Conservation (phyloP, 768 basidiomycete genomes). For the Kwoniella sp. region DNA sequence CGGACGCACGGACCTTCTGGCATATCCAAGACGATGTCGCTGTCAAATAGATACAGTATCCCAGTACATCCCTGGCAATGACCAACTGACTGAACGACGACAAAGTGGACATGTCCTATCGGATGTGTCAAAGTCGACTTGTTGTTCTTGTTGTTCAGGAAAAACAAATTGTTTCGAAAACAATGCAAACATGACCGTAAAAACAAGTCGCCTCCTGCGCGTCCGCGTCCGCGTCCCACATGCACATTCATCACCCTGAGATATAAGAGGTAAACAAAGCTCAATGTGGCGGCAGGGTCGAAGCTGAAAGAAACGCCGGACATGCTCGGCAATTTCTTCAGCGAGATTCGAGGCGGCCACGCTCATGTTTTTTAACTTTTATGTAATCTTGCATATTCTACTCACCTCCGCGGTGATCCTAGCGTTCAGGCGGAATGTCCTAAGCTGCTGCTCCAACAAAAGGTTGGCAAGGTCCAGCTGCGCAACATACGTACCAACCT, state of each 20-base stretch:
- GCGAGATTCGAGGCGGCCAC: neutral
- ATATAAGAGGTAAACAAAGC: constrained; percentile 1
- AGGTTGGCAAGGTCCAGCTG: too few species aligned
- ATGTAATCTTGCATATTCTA: too few species aligned
- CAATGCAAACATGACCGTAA: neutral
- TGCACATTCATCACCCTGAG: neutral
- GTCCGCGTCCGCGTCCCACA: neutral
- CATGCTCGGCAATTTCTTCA: neutral
- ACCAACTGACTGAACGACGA: neutral
- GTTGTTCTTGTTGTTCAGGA: neutral
- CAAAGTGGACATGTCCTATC: neutral
- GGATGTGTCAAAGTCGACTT: too few species aligned
- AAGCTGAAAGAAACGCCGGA: neutral
- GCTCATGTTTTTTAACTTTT: too few species aligned
- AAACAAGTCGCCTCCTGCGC: neutral
- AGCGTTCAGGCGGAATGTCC: too few species aligned
- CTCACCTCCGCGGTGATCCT: too few species aligned
- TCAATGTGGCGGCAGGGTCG: neutral
- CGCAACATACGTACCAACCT: too few species aligned
- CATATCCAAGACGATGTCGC: too few species aligned
- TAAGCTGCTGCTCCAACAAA: too few species aligned
- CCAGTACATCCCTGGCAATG: neutral
- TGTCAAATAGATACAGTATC: neutral
- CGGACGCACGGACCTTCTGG: neutral
- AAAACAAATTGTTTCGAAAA: neutral